These are phyloP conservation scores for Exophiala sp. DNA, from an alignment of 2,329 filamentous ascomycete species.

Conservation along the genomic window DNA sequence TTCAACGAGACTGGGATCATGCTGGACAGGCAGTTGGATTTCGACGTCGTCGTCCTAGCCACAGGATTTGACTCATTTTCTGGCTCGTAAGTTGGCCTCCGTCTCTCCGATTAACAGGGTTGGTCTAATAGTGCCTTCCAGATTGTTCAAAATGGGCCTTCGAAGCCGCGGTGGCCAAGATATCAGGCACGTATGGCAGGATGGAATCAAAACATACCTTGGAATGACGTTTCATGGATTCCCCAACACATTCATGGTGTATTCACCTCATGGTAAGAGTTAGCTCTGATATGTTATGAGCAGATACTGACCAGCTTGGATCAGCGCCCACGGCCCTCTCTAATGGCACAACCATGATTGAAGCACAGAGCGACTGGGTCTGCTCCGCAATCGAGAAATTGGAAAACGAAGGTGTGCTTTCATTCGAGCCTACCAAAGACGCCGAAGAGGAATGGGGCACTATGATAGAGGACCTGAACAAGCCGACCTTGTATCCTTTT, in stretches of 20 bases:
- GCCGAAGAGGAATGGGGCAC: conserved; percentile 50
- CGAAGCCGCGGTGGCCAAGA: conserved; percentile 30
- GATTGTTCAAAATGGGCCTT: conserved; percentile 39
- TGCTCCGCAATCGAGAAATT: conserved; percentile 50
- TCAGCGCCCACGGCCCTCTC: conserved; percentile 25
- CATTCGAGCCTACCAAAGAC: conserved; percentile 48
- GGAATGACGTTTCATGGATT: conserved; percentile 42
- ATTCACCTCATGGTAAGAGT: conserved; percentile 48
- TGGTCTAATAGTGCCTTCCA: conserved; percentile 5
- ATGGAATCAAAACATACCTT: conserved; percentile 40
- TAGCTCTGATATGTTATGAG: too few relatives aligned
- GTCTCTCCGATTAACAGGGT: background rate
- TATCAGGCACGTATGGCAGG: conserved; percentile 36
- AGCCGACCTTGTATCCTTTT: conserved; percentile 48
- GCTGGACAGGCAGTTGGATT: conserved; percentile 27
- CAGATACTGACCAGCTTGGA: background rate
- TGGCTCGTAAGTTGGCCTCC: conserved; percentile 18
- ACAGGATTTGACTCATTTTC: conserved; percentile 45
- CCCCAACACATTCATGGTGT: conserved; percentile 51
- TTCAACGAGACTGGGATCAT: conserved; percentile 15
- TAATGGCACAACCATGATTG: conserved; percentile 47
- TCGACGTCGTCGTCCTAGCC: conserved; percentile 41
- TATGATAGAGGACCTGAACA: conserved; percentile 44
- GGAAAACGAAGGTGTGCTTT: conserved; percentile 43
- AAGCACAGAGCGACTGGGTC: conserved; percentile 46